A percentile compares a stretch with the other conserved stretches of the same genome.
phyloP scores from a whole-genome alignment of 352 stramenopile species.

The Globisporangium nodosum region DNA sequence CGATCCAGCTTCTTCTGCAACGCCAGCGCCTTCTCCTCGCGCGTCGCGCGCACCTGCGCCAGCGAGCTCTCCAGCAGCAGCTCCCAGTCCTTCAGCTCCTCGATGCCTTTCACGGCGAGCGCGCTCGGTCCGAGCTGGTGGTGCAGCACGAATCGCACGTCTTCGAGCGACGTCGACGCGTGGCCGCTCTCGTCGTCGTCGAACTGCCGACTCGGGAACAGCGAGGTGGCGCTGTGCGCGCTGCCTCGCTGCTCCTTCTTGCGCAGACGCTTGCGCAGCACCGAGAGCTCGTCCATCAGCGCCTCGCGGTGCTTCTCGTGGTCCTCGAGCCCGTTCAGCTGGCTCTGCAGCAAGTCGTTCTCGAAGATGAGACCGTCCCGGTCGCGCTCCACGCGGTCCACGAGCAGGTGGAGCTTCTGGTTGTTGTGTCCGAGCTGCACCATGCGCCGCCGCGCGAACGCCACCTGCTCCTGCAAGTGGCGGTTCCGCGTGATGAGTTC shows the following conservation, averaged over 20 bases:
- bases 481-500: slow-evolving; percentile 67
- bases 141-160: slow-evolving; percentile 21
- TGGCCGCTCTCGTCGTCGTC: not conserved
- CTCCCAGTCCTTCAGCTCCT: slow-evolving; percentile 72
- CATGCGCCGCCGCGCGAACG: slow-evolving; percentile 50
- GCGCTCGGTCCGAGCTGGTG: slow-evolving; percentile 16
- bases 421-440: slow-evolving; percentile 75
- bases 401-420: slow-evolving; percentile 75
- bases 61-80: slow-evolving; percentile 60
- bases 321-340: slow-evolving; percentile 63
- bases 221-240: not conserved
- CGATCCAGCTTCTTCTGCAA: slow-evolving; percentile 72
- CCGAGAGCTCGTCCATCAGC: slow-evolving; percentile 51
- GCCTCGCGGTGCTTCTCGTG: slow-evolving; percentile 65
- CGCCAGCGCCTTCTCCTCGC: slow-evolving; percentile 72
- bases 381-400: slow-evolving; percentile 81
- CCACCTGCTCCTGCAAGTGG: slow-evolving; percentile 73
- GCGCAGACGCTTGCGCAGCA: slow-evolving; percentile 37
- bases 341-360: slow-evolving; percentile 74
- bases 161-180: slow-evolving; percentile 15
- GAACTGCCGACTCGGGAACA: too few species aligned
- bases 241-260: slow-evolving; percentile 16
- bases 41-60: slow-evolving; percentile 41
- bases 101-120: slow-evolving; percentile 26
- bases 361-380: slow-evolving; percentile 76